Conservation (phyloP, 2,329 filamentous ascomycete species). For the Albophoma yamanashiensis region DNA sequence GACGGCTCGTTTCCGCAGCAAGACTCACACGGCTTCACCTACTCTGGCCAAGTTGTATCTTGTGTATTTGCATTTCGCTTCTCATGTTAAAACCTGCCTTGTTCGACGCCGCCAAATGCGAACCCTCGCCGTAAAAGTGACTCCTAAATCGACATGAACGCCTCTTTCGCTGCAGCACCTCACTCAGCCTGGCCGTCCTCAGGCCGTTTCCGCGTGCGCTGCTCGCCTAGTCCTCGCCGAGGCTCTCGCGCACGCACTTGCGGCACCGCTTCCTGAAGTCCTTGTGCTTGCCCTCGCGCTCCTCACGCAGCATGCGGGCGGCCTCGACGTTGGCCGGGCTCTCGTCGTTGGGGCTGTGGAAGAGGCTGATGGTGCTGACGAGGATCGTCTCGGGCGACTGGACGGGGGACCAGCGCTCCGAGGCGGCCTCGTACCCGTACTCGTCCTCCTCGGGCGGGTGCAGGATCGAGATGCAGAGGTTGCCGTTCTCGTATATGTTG, state of each 20-base stretch:
- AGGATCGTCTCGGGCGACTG: slow-evolving; percentile 94
- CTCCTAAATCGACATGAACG: background rate
- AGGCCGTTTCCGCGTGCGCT: background rate
- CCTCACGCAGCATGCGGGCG: slow-evolving; percentile 76
- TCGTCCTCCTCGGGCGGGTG: slow-evolving; percentile 92
- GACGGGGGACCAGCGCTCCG: slow-evolving; percentile 89
- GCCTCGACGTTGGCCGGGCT: slow-evolving; percentile 93
- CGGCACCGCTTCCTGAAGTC: slow-evolving; percentile 74
- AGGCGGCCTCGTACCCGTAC: slow-evolving; percentile 83
- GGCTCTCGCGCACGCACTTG: slow-evolving; percentile 68
- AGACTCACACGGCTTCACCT: background rate
- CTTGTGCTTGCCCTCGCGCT: slow-evolving; percentile 46
- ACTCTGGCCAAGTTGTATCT: background rate
- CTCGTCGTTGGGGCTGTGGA: slow-evolving; percentile 89
- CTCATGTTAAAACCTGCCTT: background rate
- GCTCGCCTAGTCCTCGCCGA: slow-evolving; percentile 53
- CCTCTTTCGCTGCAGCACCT: background rate
- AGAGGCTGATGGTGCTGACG: slow-evolving; percentile 82
- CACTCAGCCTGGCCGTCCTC: background rate
- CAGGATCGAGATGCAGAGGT: slow-evolving; percentile 93
- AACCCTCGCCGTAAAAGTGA: background rate
- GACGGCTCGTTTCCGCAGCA: background rate
- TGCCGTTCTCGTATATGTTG: slow-evolving; percentile 80
- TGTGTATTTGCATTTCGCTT: background rate
- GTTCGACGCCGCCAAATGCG: background rate